A percentile compares a stretch with the other conserved stretches of the same genome.
Conservation (phyloP, 805 yeast species). For the Wickerhamia fluorescens region DNA sequence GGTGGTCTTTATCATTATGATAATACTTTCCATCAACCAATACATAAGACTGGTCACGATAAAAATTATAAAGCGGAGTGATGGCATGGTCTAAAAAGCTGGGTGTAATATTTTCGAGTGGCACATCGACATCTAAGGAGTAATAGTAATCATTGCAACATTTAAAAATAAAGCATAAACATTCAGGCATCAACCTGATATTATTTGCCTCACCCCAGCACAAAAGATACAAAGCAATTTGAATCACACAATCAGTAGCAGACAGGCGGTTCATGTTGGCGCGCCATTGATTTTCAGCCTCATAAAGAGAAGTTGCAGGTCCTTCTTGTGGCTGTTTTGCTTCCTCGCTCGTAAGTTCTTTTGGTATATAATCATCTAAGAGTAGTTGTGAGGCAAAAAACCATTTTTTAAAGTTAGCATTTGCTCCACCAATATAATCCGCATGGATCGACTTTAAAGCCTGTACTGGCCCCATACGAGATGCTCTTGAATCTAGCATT, state of each 20-base stretch:
- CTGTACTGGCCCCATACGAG: constrained; percentile 49
- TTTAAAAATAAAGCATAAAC: constrained; percentile 76
- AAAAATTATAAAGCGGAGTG: constrained; percentile 65
- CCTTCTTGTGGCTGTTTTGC: constrained; percentile 6
- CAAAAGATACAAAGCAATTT: constrained; percentile 60
- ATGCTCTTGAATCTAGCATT: constrained; percentile 60
- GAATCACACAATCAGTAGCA: constrained; percentile 51
- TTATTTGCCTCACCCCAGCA: constrained; percentile 93
- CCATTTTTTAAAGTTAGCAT: constrained; percentile 69
- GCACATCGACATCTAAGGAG: constrained; percentile 31
- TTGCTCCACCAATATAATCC: constrained; percentile 67
- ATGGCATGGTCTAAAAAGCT: constrained; percentile 61
- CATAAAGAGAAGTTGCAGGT: constrained; percentile 21
- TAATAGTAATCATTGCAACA: constrained; percentile 67
- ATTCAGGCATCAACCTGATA: constrained; percentile 82
- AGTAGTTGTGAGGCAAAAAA: constrained; percentile 70
- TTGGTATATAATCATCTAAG: constrained; percentile 39
- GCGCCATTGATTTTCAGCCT: constrained; percentile 46
- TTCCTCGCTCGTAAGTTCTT: constrained; percentile 17
- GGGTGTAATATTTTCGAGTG: constrained; percentile 21
- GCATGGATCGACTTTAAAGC: constrained; percentile 61
- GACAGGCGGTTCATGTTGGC: constrained; percentile 42
- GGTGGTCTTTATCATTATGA: constrained; percentile 56
- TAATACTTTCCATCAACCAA: constrained; percentile 36
- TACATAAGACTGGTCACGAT: constrained; percentile 48